These are phyloP conservation scores for Barbarea vulgaris DNA, from an alignment of 345 rosid species.

Conservation along the genomic window DNA sequence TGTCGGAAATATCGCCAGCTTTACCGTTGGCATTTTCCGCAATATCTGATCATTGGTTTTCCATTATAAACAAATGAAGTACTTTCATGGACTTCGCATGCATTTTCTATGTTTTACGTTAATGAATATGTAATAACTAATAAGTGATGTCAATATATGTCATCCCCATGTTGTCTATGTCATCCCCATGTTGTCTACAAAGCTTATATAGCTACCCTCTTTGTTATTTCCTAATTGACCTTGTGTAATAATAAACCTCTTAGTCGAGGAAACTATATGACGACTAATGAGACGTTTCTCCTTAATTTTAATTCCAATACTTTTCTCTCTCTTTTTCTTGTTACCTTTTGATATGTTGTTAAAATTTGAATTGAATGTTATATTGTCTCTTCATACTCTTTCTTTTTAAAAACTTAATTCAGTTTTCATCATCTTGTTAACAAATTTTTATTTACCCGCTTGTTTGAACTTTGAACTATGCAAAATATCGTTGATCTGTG, in stretches of 20 bases:
- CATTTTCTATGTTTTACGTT: background rate
- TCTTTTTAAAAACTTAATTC: background rate
- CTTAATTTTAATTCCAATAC: background rate
- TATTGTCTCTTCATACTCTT: background rate
- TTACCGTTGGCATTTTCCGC: background rate
- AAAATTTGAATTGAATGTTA: background rate
- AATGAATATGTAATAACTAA: background rate
- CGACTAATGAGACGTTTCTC: background rate
- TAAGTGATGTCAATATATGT: background rate
- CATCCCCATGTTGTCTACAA: background rate
- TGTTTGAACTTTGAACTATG: too few relatives aligned
- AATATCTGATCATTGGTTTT: background rate
- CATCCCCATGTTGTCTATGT: background rate
- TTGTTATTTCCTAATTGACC: background rate
- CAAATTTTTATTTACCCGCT: too few relatives aligned
- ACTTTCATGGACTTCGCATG: background rate
- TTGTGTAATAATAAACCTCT: slow-evolving; percentile 2
- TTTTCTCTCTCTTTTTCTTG: background rate
- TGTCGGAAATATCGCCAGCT: background rate
- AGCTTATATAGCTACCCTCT: background rate
- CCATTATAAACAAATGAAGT: background rate
- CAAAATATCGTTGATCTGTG: too few relatives aligned
- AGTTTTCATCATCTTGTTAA: too few relatives aligned
- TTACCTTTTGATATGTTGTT: background rate
- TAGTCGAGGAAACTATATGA: background rate